These are phyloP conservation scores for Metarhizium sp. DNA, from an alignment of 2,329 filamentous ascomycete genomes.

Conservation along the genomic window DNA sequence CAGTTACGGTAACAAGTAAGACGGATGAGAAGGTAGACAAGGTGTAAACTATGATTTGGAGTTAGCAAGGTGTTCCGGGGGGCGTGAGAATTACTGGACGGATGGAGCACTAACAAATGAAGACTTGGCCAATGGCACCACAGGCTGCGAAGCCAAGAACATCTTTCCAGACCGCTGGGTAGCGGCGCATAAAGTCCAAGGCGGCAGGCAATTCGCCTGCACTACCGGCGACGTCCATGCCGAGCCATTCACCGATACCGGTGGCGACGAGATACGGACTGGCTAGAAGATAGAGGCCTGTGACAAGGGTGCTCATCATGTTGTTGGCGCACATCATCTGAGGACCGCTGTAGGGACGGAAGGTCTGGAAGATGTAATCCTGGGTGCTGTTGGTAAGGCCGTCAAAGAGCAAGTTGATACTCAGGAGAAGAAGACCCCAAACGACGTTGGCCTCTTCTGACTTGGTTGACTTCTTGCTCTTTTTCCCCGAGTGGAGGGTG, in stretches of 20 bases:
- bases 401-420: constrained; percentile 88
- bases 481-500: constrained; percentile 69
- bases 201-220: constrained; percentile 76
- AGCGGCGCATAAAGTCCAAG: constrained; percentile 65
- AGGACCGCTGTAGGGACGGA: constrained; percentile 74
- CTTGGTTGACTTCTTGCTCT: constrained; percentile 35
- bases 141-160: constrained; percentile 84
- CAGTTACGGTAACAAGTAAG: constrained; percentile 89
- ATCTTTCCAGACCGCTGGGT: constrained; percentile 78
- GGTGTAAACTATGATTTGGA: constrained; percentile 58
- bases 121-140: constrained; percentile 88
- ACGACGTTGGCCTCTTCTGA: constrained; percentile 49
- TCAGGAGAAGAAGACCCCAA: constrained; percentile 76
- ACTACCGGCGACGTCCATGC: constrained; percentile 53
- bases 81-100: background rate
- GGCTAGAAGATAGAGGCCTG: constrained; percentile 63
- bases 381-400: constrained; percentile 94
- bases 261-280: constrained; percentile 72
- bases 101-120: constrained; percentile 58
- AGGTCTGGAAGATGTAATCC: constrained; percentile 81
- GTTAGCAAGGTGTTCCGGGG: constrained; percentile 11
- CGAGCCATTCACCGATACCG: constrained; percentile 52
- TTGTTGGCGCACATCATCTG: constrained; percentile 99
- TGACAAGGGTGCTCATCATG: constrained; percentile 72
- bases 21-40: constrained; percentile 86